Base-by-base conservation (phyloP, 495 filamentous ascomycete species). In the Neurospora sp. region DNA sequence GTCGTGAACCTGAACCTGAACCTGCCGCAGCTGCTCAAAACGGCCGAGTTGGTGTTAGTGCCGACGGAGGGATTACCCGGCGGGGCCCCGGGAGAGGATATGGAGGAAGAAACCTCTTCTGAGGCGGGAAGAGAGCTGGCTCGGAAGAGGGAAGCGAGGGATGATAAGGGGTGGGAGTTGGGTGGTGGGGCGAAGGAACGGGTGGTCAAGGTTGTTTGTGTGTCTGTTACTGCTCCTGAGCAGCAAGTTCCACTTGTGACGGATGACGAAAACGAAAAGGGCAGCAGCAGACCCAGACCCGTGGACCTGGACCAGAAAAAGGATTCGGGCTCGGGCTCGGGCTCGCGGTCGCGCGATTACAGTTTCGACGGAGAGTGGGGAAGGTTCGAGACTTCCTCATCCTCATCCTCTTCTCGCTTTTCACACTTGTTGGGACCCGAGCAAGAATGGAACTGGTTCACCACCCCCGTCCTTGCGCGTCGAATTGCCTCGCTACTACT, bases 11-110 rank as follows among this genome's bases (percentile, higher is more conserved):
- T 22, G 22, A 22, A 22, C 22, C 22, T 22, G 22, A 22, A 22
- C 18, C 69, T 72, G 37, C 73, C 75, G 27, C 27, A 31, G 27
- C 27, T 31, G 2, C 27, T 31, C 31, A 68, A 37, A 3, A 68
- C 74, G 5, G 82, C 80, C 2, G 81, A 83, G 69, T 75, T 85
- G 40, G 82, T 78, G 20, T 73, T 86, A 35, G 81, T 86, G 3
- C 84, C 84, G 1, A 79, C 68, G 0, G 69, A 72, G 5, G 81
- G 79, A 1, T 77, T 85, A 0, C 78, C 84, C 0, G 53, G 69
- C 0, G 53, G 69, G 3, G 76, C 20, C 0, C 6, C 46, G n/a
- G 68, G 61, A 44, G 0, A 74, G 1, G 27, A 27, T 1, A 27
- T 27, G 27, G 27, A 27, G 27, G 27, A 31, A 84, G 31, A 81